phyloP scores from a whole-genome alignment of 345 rosid genomes.

The Lumnitzera racemosa region DNA sequence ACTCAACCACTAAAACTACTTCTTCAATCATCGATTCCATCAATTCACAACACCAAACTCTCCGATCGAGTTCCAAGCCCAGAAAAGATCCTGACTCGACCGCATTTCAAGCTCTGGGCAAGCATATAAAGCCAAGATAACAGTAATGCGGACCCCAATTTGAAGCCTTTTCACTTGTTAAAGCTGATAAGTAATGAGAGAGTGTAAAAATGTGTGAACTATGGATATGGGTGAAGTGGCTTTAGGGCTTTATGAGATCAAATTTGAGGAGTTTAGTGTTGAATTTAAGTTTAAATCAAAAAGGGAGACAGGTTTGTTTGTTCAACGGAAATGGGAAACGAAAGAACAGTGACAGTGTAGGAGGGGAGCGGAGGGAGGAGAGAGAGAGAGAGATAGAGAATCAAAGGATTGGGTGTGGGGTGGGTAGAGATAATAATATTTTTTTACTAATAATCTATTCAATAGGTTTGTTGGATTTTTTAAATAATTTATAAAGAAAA shows the following conservation, averaged over 20 bases:
- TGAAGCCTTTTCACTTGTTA: too few relatives aligned
- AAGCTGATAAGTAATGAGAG: background rate
- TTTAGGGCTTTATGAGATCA: too few relatives aligned
- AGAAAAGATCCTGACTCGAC: constrained; percentile 6
- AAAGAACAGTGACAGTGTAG: constrained; percentile 11
- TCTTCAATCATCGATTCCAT: constrained; percentile 57
- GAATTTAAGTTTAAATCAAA: too few relatives aligned
- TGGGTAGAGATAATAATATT: too few relatives aligned
- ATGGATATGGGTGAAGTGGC: too few relatives aligned
- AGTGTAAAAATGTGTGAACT: background rate
- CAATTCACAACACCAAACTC: constrained; percentile 31
- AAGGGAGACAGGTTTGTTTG: background rate
- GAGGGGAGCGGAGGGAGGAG: constrained; percentile 3
- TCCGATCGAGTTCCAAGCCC: constrained; percentile 21
- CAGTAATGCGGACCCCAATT: too few relatives aligned
- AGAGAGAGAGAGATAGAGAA: background rate
- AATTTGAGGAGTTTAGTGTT: too few relatives aligned
- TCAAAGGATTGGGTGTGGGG: too few relatives aligned
- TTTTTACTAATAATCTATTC: too few relatives aligned
- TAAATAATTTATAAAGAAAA: too few relatives aligned
- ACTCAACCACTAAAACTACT: constrained; percentile 18
- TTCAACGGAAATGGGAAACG: constrained; percentile 14
- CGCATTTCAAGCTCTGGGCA: background rate
- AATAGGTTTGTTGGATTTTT: too few relatives aligned
- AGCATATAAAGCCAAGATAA: too few relatives aligned